These are phyloP conservation scores for Volvox carteri DNA, from an alignment of 163 green algal species.

Conservation along the genomic window DNA sequence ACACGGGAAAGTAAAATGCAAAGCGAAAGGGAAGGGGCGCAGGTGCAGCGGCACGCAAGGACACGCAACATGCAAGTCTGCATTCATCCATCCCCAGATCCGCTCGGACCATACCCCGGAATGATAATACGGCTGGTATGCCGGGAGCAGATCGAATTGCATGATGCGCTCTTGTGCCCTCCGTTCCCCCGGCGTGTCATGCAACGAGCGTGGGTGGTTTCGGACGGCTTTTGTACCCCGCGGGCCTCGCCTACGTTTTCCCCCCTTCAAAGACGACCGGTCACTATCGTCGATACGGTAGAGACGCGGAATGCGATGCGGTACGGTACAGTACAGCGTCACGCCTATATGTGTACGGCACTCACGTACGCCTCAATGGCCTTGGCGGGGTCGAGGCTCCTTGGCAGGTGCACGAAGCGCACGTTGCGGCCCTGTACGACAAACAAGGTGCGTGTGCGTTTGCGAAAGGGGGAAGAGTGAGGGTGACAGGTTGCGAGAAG, in stretches of 20 bases:
- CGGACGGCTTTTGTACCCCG: neutral
- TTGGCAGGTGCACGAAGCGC: conserved; percentile 63
- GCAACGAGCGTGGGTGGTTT: neutral
- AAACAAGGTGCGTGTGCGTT: too few species aligned
- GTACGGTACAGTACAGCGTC: too few species aligned
- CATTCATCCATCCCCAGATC: neutral
- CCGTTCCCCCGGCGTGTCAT: neutral
- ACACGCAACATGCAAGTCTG: neutral
- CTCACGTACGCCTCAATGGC: conserved; percentile 58
- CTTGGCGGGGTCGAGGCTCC: conserved; percentile 49
- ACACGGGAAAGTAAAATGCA: neutral
- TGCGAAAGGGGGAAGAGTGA: too few species aligned
- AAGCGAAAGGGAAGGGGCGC: neutral
- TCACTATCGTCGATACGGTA: neutral
- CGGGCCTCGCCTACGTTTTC: neutral
- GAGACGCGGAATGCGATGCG: neutral
- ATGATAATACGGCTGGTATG: too few species aligned
- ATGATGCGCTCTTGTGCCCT: too few species aligned
- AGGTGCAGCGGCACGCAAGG: neutral
- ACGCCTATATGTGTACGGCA: too few species aligned
- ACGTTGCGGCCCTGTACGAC: conserved; percentile 61
- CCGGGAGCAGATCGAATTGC: too few species aligned
- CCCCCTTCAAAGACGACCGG: neutral
- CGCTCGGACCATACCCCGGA: neutral
- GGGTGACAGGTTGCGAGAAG: too few species aligned